These are phyloP conservation scores for Termitomyces sp. DNA, from an alignment of 768 basidiomycete genomes.

Conservation along the genomic window DNA sequence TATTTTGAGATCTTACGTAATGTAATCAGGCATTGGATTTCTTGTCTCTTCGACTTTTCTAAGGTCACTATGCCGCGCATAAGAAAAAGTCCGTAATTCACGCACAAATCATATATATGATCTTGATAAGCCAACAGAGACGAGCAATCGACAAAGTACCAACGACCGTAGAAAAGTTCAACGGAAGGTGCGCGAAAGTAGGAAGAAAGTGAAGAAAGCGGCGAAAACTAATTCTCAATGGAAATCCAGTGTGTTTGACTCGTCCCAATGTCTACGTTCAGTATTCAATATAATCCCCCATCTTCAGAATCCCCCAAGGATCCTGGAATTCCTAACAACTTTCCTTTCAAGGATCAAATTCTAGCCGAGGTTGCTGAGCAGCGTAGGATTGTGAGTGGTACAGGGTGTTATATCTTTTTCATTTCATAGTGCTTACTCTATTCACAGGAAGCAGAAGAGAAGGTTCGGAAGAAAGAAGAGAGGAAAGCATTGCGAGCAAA, in stretches of 20 bases:
- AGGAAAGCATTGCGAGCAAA: constrained; percentile 38
- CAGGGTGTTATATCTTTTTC: not conserved
- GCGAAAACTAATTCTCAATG: constrained; percentile 79
- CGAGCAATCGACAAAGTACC: constrained; percentile 74
- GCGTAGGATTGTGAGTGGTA: constrained; percentile 55
- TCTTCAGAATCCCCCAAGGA: constrained; percentile 73
- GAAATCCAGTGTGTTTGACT: constrained; percentile 70
- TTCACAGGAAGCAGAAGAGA: constrained; percentile 71
- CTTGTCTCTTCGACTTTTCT: not conserved
- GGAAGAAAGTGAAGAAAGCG: constrained; percentile 68
- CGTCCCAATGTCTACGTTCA: not conserved
- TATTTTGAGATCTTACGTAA: not conserved
- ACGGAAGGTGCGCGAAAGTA: constrained; percentile 70
- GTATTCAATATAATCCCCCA: not conserved
- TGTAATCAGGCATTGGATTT: not conserved
- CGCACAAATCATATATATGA: not conserved
- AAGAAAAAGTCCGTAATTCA: constrained; percentile 11
- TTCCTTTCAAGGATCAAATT: constrained; percentile 93
- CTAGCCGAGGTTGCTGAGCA: constrained; percentile 85
- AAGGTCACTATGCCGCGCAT: constrained; percentile 10
- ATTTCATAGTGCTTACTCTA: not conserved
- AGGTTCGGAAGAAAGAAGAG: constrained; percentile 57
- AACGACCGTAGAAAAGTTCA: constrained; percentile 68
- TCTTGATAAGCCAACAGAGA: constrained; percentile 45
- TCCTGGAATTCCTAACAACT: constrained; percentile 89